Base-by-base conservation (phyloP, 768 basidiomycete genomes). In the Lentinula lateritia region DNA sequence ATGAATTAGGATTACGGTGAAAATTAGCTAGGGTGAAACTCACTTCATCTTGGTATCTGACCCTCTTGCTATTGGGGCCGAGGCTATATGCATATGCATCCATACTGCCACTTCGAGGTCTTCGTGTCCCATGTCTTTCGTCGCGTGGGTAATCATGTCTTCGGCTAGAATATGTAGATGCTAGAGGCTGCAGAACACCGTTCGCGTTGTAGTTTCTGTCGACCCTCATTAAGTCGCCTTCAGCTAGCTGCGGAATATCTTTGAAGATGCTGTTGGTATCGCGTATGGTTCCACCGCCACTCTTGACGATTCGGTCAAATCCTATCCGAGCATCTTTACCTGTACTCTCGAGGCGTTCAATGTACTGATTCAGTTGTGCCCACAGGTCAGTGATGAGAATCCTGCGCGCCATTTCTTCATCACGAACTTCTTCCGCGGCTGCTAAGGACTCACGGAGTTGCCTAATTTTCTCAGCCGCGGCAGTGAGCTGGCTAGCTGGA, bases 61-160 rank as follows among this genome's bases (percentile, higher is more conserved):
- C 55, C 23, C 55, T 20, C 36, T 56, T 56, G 41, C 41, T 56
- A 43, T 56, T 56, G 55, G 55, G 55, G 6, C 53, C 53, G 34
- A 54, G 16, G 10, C 36, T 18, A 35, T 56, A 56, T 16, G 39
- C 55, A 32, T 56, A 56, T n/a, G 55, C 55, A 34, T 56, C 55
- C 55, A 56, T 56, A 39, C 55, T 56, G 28, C 41, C 55, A n/a
- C 55, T 56, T 56, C 55, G 55, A 32, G 55, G 55, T 56, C 55
- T 56, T 43, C 55, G 38, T 15, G 55, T 43, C 55, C 55, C 55
- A 34, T 56, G 55, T 43, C 41, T 54, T 52, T 52, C 50, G 36
- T 52, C 50, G 32, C 50, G 50, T 36, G 53, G 38, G 38, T 54
- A 54, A n/a, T 54, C 53, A 23, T 54, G 53, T 35, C 38, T 54